These are phyloP conservation scores for Hypoxylon sp. DNA, from an alignment of 2,329 filamentous ascomycete genomes.

Conservation along the genomic window DNA sequence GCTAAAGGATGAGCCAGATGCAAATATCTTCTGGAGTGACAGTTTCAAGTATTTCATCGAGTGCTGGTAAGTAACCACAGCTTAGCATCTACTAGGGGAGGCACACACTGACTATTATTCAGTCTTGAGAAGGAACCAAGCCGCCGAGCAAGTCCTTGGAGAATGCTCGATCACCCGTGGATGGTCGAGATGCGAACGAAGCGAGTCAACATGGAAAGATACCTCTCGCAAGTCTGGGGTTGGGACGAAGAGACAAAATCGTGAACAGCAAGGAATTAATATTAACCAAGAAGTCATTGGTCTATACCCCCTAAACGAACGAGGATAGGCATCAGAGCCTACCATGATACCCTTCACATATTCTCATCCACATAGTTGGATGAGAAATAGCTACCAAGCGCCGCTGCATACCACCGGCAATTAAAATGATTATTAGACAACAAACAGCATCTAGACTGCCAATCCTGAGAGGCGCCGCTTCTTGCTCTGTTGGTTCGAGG, in stretches of 20 bases:
- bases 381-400: conserved; percentile 6
- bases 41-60: conserved; percentile 99
- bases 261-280: conserved; percentile 31
- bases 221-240: conserved; percentile 95
- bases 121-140: conserved; percentile 95
- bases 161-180: conserved; percentile 99
- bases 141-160: conserved; percentile 93
- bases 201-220: conserved; percentile 97
- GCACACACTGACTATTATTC: conserved; percentile 16
- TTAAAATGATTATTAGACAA: conserved; percentile 23
- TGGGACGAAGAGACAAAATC: conserved; percentile 77
- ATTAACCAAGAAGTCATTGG: conserved; percentile 6
- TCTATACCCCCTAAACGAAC: conserved; percentile 1
- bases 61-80: conserved; percentile 84
- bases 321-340: conserved; percentile 11
- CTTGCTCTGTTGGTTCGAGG: conserved; percentile 1
- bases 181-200: conserved; percentile 97
- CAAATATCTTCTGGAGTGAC: conserved; percentile 92
- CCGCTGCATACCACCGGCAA: conserved; percentile 21
- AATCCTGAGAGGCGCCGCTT: conserved; percentile 4
- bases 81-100: conserved; percentile 10
- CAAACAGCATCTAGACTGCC: conserved; percentile 26
- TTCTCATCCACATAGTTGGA: conserved; percentile 11
- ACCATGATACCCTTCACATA: conserved; percentile 14
- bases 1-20: conserved; percentile 93